These are phyloP conservation scores for Candida michaelii DNA, from an alignment of 805 yeast species.

Conservation along the genomic window DNA sequence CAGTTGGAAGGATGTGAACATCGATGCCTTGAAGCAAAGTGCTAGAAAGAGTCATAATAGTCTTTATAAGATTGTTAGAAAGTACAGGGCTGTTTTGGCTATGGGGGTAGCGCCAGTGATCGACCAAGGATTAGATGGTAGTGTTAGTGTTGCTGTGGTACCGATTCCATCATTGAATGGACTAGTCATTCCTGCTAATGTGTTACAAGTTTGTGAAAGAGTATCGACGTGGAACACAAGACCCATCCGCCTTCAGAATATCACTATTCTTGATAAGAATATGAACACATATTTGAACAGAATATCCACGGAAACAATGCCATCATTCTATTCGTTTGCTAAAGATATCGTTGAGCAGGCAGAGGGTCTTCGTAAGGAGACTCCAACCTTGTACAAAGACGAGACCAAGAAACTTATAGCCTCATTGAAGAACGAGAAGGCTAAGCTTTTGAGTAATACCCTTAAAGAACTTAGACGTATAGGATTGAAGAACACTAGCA, in stretches of 20 bases:
- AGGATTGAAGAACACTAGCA: slow-evolving; percentile 70
- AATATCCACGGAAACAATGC: slow-evolving; percentile 36
- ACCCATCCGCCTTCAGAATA: slow-evolving; percentile 55
- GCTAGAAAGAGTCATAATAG: slow-evolving; percentile 85
- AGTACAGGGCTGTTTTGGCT: slow-evolving; percentile 66
- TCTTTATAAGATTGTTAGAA: slow-evolving; percentile 79
- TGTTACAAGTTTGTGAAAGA: slow-evolving; percentile 22
- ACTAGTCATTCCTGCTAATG: slow-evolving; percentile 12
- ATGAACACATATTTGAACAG: slow-evolving; percentile 49
- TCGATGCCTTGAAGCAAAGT: slow-evolving; percentile 90
- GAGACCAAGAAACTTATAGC: slow-evolving; percentile 68
- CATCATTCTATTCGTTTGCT: slow-evolving; percentile 56
- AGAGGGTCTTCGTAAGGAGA: slow-evolving; percentile 65
- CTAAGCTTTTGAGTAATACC: slow-evolving; percentile 72
- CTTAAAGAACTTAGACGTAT: slow-evolving; percentile 70
- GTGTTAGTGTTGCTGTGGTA: background rate
- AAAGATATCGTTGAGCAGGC: slow-evolving; percentile 55
- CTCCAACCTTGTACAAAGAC: slow-evolving; percentile 70
- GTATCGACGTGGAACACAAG: slow-evolving; percentile 55
- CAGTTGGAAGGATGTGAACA: slow-evolving; percentile 95
- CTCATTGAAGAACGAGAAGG: slow-evolving; percentile 77
- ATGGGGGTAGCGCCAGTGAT: slow-evolving; percentile 53
- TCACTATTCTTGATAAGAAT: slow-evolving; percentile 50
- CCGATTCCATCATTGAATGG: slow-evolving; percentile 21
- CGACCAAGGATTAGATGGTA: slow-evolving; percentile 48